These are phyloP conservation scores for Tetratostichococcus sp. DNA, from an alignment of 139 green algal species.

Conservation along the genomic window DNA sequence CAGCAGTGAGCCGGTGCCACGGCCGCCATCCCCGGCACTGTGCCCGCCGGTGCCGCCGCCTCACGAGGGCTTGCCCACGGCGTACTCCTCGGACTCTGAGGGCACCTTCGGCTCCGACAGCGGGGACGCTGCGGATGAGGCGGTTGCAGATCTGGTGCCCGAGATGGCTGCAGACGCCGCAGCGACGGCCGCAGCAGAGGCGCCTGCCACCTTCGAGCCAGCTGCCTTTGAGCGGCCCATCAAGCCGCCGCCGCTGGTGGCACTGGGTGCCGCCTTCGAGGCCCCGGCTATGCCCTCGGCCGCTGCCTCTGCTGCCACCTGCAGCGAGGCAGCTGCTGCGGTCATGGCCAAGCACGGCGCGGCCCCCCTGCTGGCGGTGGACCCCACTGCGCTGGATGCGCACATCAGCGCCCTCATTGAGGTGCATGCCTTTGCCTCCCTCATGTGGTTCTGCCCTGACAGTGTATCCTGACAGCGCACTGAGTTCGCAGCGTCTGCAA, in stretches of 20 bases:
- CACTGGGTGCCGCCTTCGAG: not conserved
- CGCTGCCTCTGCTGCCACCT: not conserved
- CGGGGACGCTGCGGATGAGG: not conserved
- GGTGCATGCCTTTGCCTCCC: not conserved
- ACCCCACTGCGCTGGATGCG: constrained; percentile 21
- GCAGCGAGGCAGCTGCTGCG: not conserved
- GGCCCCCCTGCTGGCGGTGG: not conserved
- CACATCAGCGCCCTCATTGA: constrained; percentile 25
- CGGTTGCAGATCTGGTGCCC: not conserved
- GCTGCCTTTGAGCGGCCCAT: too few species aligned
- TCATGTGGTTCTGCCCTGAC: too few species aligned
- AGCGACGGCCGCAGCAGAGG: too few species aligned
- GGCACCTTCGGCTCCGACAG: too few species aligned
- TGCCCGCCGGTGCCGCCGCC: not conserved
- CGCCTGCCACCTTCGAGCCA: too few species aligned
- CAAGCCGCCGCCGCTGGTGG: not conserved
- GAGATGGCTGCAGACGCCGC: too few species aligned
- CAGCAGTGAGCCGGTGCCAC: not conserved
- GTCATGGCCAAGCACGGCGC: constrained; percentile 12
- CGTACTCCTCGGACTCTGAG: not conserved
- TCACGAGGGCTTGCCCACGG: not conserved
- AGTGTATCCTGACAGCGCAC: too few species aligned
- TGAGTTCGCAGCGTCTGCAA: too few species aligned
- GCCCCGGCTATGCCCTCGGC: not conserved
- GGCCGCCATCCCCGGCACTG: not conserved